Base-by-base conservation (phyloP, 768 basidiomycete species). In the Lyophyllum shimeji region DNA sequence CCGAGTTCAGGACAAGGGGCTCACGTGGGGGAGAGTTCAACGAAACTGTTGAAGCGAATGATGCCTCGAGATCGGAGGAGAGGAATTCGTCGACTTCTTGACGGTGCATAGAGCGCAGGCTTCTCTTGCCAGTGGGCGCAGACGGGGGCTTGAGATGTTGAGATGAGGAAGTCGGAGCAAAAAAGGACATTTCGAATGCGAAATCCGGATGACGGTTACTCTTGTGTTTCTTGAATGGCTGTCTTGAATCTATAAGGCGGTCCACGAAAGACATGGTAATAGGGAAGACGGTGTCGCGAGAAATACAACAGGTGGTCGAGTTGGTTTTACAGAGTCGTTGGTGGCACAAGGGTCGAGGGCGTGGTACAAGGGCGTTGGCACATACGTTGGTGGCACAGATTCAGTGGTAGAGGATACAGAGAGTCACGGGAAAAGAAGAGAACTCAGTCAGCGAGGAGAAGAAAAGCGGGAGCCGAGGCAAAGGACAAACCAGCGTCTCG, bases 21-120 rank as follows among this genome's bases (percentile, higher is more conserved):
- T 81, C 76, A 47, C 72, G 78, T 13, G 84, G 77, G 31, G 90
- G 88, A 24, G 89, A 90, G 65, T 89, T 79, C 46, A 93, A 73
- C 7, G 91, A 93, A 69, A 93, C 86, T 57, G 81, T 89, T 27
- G 90, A 91, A 7, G 89, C 89, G 65, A 93, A 93, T 25, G 90
- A 92, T 37, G 85, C 73, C 67, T 93, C 91, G 46, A 91, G 80
- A 64, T 90, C 89, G n/a, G 86, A 87, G 31, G 85, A 83, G 49
- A 85, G 76, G 65, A 84, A 86, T 42, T 86, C 84, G 58, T 90
- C 85, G 51, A 83, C 68, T 56, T 86, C 83, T 63, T 82, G 78
- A 62, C 70, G 71, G 58, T 66, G 73, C 62, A 70, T 67, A 64
- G 73, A 68, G 52, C 72, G 70, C 60, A 81, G 78, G 55, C 69